phyloP scores from a whole-genome alignment of 2,329 filamentous ascomycete species.

The Tolypocladium endophyticum region DNA sequence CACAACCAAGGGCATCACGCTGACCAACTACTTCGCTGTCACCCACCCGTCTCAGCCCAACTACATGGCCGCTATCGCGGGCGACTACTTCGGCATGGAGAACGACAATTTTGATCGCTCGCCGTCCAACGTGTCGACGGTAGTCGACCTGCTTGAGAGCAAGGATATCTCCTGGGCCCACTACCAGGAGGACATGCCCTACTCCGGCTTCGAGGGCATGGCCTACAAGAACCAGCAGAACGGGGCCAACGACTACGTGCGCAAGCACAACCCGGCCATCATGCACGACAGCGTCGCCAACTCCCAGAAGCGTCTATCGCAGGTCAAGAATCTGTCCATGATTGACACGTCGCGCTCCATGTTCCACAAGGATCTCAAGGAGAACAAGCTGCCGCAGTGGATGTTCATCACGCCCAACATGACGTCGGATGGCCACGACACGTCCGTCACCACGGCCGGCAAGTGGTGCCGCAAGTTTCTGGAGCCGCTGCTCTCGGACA shows the following conservation, averaged over 20 bases:
- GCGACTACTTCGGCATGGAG: conserved; percentile 64
- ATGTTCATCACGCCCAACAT: conserved; percentile 65
- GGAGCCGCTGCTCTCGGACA: conserved; percentile 56
- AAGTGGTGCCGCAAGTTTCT: conserved; percentile 59
- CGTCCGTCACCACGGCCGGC: conserved; percentile 57
- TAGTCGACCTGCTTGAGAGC: conserved; percentile 59
- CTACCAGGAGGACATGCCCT: conserved; percentile 73
- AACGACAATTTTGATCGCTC: conserved; percentile 54
- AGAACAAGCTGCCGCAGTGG: conserved; percentile 58
- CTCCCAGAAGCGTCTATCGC: conserved; percentile 46
- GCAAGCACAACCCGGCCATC: conserved; percentile 66
- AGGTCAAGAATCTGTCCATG: conserved; percentile 60
- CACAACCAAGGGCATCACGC: conserved; percentile 17
- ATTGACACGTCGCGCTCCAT: conserved; percentile 30
- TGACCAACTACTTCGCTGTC: conserved; percentile 39
- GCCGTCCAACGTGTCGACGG: conserved; percentile 50
- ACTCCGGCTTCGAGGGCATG: conserved; percentile 58
- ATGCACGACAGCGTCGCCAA: conserved; percentile 55
- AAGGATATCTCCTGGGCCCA: conserved; percentile 56
- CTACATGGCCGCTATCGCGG: conserved; percentile 57
- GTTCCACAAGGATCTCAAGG: conserved; percentile 58
- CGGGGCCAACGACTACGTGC: conserved; percentile 64
- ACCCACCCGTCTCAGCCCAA: conserved; percentile 70
- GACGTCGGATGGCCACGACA: conserved; percentile 69
- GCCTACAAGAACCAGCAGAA: conserved; percentile 54